Evolutionary conservation across 495 filamentous ascomycete species (phyloP).

Genomic region (Talaromyces wortmannii): DNA sequence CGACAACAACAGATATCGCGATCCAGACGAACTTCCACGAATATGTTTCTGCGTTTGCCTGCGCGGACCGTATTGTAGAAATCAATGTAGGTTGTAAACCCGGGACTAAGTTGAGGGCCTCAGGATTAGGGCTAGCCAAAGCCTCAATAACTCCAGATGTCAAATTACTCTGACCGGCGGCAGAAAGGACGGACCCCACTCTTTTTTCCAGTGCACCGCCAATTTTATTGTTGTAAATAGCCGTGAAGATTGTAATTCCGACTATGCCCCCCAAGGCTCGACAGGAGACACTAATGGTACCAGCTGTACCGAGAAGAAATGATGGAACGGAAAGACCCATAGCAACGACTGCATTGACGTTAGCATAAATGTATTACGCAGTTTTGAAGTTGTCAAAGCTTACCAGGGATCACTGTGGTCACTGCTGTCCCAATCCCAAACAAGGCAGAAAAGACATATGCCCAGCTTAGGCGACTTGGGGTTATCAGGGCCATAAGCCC

Average conservation of each 20-base stretch:
- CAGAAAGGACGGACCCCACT: neutral
- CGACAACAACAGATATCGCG: neutral
- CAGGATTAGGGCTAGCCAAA: neutral
- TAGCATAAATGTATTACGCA: neutral
- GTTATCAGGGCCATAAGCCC: neutral
- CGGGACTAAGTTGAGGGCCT: neutral
- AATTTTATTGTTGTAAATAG: constrained; percentile 2
- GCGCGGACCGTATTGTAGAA: neutral
- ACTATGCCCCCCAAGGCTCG: constrained; percentile 1
- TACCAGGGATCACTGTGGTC: neutral
- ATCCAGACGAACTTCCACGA: constrained; percentile 1
- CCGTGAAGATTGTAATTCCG: constrained; percentile 1
- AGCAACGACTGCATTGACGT: neutral
- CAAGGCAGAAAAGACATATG: neutral
- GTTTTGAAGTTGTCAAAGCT: too few species aligned
- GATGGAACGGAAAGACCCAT: constrained; percentile 1
- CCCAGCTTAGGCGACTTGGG: neutral
- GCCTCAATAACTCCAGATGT: neutral
- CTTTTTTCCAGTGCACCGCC: neutral
- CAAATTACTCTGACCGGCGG: neutral
- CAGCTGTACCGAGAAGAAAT: constrained; percentile 1
- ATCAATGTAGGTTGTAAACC: neutral
- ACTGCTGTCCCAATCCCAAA: constrained; percentile 2
- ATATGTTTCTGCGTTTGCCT: neutral
- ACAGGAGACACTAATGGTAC: neutral